Percentiles rank a stretch among this genome's conserved stretches.
Evolutionary conservation across 2,329 filamentous ascomycete species (phyloP).

Genomic region (Calonectria hongkongensis): DNA sequence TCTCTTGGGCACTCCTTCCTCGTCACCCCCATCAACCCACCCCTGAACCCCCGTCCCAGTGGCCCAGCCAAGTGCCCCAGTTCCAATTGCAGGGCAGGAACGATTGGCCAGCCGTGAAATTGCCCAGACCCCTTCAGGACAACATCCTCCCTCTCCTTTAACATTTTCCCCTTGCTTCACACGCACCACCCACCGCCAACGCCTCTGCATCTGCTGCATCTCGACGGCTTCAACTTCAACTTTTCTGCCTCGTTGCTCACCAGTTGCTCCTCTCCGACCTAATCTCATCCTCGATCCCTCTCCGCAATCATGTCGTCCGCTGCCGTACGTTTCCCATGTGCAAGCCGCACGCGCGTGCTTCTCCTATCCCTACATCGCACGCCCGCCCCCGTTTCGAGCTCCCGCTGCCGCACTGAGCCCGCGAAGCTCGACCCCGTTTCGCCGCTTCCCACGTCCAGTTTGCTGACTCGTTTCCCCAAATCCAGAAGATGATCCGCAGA

Average conservation of each 20-base stretch:
- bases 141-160: constrained; percentile 57
- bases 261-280: constrained; percentile 45
- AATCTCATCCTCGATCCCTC: constrained; percentile 26
- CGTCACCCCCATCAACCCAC: constrained; percentile 46
- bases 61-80: constrained; percentile 30
- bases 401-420: constrained; percentile 45
- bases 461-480: constrained; percentile 54
- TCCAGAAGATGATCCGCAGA: constrained; percentile 94
- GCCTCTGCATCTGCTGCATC: constrained; percentile 46
- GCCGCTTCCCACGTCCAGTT: constrained; percentile 39
- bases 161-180: constrained; percentile 58
- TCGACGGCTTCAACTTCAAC: constrained; percentile 48
- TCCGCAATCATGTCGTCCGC: constrained; percentile 58
- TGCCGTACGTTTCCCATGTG: constrained; percentile 55
- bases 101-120: constrained; percentile 59
- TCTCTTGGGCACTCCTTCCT: constrained; percentile 35
- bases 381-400: constrained; percentile 50
- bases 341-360: constrained; percentile 32
- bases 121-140: constrained; percentile 55
- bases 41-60: constrained; percentile 53
- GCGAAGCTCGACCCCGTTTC: constrained; percentile 45
- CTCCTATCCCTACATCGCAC: constrained; percentile 40
- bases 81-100: constrained; percentile 51
- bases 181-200: constrained; percentile 56
- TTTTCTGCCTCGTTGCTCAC: constrained; percentile 44